A percentile compares a stretch with the other conserved stretches of the same genome.
Conservation (phyloP, 2,329 filamentous ascomycete genomes). For the Penicillium vulpinum region DNA sequence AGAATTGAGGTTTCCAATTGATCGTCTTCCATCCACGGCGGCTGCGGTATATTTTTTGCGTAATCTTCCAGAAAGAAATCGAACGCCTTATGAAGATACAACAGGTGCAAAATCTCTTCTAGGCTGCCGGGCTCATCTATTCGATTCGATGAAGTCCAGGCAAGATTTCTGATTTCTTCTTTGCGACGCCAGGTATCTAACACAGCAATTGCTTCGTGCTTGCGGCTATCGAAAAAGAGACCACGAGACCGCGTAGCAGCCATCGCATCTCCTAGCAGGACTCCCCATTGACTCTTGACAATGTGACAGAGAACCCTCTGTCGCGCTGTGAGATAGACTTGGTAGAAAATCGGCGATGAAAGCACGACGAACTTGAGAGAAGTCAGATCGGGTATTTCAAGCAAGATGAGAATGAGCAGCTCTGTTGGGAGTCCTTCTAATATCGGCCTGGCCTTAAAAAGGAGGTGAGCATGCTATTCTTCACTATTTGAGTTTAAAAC, state of each 20-base stretch:
- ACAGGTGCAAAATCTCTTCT: conserved; percentile 10
- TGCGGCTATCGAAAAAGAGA: neutral
- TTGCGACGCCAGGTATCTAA: conserved; percentile 20
- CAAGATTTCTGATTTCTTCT: conserved; percentile 11
- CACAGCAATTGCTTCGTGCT: conserved; percentile 16
- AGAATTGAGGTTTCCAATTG: conserved; percentile 1
- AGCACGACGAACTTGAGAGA: conserved; percentile 16
- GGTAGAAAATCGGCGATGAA: conserved; percentile 17
- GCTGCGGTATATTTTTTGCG: neutral
- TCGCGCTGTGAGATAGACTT: conserved; percentile 13
- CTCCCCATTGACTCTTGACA: neutral
- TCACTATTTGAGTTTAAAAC: too few species aligned
- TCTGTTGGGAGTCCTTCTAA: conserved; percentile 19
- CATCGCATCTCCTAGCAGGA: conserved; percentile 17
- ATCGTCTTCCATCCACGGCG: neutral
- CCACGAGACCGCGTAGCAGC: conserved; percentile 21
- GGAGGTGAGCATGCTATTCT: neutral
- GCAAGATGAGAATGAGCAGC: conserved; percentile 18
- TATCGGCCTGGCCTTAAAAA: neutral
- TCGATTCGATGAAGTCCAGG: neutral
- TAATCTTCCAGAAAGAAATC: conserved; percentile 11
- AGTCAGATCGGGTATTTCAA: conserved; percentile 8
- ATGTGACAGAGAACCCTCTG: conserved; percentile 7
- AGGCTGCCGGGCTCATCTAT: conserved; percentile 2
- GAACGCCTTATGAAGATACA: conserved; percentile 6